Conservation (phyloP, 768 basidiomycete species). For the Mycena metata region DNA sequence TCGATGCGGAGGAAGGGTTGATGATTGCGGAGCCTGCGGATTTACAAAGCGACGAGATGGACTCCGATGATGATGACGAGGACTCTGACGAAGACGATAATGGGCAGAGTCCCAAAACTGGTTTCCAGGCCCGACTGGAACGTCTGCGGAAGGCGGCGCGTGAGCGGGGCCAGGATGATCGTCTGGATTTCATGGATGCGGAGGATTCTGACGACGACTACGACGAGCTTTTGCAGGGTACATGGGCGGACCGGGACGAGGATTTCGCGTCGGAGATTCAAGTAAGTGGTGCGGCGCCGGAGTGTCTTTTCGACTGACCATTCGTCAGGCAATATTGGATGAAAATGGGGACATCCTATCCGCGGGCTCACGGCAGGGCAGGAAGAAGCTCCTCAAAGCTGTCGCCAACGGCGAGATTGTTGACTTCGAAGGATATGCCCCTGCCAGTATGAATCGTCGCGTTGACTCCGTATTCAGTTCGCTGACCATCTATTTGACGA, state of each 20-base stretch:
- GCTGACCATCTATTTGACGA: conserved; percentile 11
- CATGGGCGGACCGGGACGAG: conserved; percentile 43
- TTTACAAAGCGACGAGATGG: conserved; percentile 50
- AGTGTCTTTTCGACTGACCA: neutral
- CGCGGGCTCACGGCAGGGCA: conserved; percentile 60
- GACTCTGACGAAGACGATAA: conserved; percentile 53
- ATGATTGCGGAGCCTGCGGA: conserved; percentile 58
- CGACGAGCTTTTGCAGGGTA: conserved; percentile 45
- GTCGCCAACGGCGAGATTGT: conserved; percentile 69
- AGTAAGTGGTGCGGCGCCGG: conserved; percentile 51
- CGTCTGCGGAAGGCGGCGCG: conserved; percentile 50
- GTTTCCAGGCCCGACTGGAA: conserved; percentile 62
- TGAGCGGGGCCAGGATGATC: conserved; percentile 43
- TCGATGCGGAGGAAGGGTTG: conserved; percentile 62
- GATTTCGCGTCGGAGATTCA: conserved; percentile 60
- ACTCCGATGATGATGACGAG: conserved; percentile 52
- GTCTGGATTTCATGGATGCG: conserved; percentile 44
- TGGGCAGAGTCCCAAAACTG: conserved; percentile 55
- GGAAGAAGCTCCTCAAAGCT: conserved; percentile 71
- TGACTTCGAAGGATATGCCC: conserved; percentile 48
- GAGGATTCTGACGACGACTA: conserved; percentile 56
- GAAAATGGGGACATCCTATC: conserved; percentile 65
- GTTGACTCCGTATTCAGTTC: neutral
- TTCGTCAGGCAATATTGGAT: conserved; percentile 69
- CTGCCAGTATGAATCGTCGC: conserved; percentile 62